Conservation (phyloP, 768 basidiomycete species). For the Tricholoma matsutake region DNA sequence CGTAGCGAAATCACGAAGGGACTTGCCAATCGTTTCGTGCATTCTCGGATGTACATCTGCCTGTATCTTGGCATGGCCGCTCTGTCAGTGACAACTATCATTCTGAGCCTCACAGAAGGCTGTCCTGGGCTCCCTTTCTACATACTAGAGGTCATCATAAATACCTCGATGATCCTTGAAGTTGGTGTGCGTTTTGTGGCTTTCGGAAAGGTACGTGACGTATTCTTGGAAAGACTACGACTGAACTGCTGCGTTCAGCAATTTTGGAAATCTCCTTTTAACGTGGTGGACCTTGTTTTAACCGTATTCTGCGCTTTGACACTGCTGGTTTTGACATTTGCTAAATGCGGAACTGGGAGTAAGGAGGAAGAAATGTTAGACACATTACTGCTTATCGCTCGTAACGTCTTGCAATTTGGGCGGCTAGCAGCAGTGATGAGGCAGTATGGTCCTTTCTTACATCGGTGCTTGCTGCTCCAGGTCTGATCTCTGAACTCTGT, state of each 20-base stretch:
- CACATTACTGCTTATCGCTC: conserved; percentile 85
- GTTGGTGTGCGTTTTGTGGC: conserved; percentile 90
- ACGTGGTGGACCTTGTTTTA: conserved; percentile 83
- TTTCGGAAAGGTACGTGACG: conserved; percentile 75
- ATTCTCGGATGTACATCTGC: conserved; percentile 82
- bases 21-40: conserved; percentile 87
- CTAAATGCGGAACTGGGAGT: conserved; percentile 77
- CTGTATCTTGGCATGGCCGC: conserved; percentile 89
- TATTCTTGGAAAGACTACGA: conserved; percentile 1
- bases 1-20: conserved; percentile 80
- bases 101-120: conserved; percentile 76
- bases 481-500: conserved; percentile 1
- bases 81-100: conserved; percentile 81
- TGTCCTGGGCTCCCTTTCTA: conserved; percentile 90
- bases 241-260: conserved; percentile 48
- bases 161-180: conserved; percentile 90
- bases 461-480: background rate
- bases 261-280: conserved; percentile 97
- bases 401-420: conserved; percentile 91
- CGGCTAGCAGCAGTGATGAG: conserved; percentile 91
- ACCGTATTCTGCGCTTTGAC: conserved; percentile 90
- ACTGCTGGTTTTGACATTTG: conserved; percentile 81
- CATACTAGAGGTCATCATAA: conserved; percentile 85
- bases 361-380: conserved; percentile 95
- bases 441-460: conserved; percentile 57